These are phyloP conservation scores for Fusarium denticulatum DNA, from an alignment of 2,329 filamentous ascomycete genomes.

Conservation along the genomic window DNA sequence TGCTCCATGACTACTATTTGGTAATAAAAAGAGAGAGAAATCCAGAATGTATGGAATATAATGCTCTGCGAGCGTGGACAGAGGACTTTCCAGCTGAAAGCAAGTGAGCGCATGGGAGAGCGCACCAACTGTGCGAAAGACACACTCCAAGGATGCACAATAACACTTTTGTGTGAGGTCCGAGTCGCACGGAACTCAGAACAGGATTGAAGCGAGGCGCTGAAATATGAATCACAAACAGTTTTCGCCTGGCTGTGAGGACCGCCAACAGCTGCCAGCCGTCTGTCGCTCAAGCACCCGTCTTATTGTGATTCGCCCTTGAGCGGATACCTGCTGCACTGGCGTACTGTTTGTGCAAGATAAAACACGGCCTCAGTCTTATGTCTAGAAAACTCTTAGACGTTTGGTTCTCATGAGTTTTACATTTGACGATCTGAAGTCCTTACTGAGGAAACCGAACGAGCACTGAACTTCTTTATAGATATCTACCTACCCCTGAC, in stretches of 20 bases:
- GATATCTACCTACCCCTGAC: background rate
- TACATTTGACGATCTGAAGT: background rate
- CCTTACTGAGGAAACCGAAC: background rate
- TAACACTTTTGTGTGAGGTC: conserved; percentile 17
- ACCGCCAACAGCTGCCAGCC: conserved; percentile 38
- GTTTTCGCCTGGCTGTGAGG: background rate
- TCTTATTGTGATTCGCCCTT: conserved; percentile 25
- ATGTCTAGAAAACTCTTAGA: background rate
- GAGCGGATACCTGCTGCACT: conserved; percentile 24
- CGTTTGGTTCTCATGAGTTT: background rate
- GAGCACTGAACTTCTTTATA: too few species aligned
- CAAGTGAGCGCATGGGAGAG: conserved; percentile 24
- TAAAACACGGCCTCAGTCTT: background rate
- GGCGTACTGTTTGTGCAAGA: background rate
- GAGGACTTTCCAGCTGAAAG: conserved; percentile 10
- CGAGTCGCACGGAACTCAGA: conserved; percentile 31
- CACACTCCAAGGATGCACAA: conserved; percentile 26
- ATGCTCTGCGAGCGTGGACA: conserved; percentile 3
- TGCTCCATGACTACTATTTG: conserved; percentile 34
- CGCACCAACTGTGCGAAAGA: conserved; percentile 19
- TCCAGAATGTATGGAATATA: background rate
- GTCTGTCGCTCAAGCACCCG: conserved; percentile 16
- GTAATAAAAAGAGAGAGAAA: background rate
- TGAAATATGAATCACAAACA: conserved; percentile 27
- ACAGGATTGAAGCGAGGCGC: background rate